Conservation (phyloP, 1,284 basidiomycete genomes). For the Kalmanozyma brasiliensis region DNA sequence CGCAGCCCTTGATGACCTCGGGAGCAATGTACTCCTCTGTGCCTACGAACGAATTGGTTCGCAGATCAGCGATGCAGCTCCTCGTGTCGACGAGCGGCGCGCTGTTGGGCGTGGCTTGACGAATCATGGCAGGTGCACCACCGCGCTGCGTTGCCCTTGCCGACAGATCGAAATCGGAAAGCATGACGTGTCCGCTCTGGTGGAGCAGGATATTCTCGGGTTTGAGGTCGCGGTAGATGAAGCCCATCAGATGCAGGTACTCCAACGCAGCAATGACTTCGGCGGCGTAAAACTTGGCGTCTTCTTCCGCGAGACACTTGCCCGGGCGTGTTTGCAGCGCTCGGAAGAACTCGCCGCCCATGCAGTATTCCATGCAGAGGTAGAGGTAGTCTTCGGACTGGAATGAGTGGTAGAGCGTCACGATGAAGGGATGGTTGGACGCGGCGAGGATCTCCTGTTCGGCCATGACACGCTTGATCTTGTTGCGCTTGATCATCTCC, state of each 20-base stretch:
- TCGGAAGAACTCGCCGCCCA: slow-evolving; percentile 99
- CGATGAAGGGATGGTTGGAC: slow-evolving; percentile 67
- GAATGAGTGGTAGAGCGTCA: slow-evolving; percentile 67
- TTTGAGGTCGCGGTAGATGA: slow-evolving; percentile 98
- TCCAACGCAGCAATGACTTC: slow-evolving; percentile 97
- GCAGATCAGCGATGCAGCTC: slow-evolving; percentile 95
- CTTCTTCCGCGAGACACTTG: slow-evolving; percentile 94
- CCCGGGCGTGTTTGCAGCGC: slow-evolving; percentile 83
- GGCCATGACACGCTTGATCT: slow-evolving; percentile 67
- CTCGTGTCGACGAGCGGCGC: slow-evolving; percentile 94
- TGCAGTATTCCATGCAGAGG: slow-evolving; percentile 78
- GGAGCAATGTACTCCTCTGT: slow-evolving; percentile 99
- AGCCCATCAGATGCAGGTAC: slow-evolving; percentile 98
- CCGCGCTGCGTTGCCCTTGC: slow-evolving; percentile 83
- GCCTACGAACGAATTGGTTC: slow-evolving; percentile 98
- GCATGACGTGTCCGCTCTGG: slow-evolving; percentile 99
- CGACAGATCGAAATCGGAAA: slow-evolving; percentile 98
- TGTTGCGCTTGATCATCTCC: slow-evolving; percentile 68
- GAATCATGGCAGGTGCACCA: slow-evolving; percentile 88
- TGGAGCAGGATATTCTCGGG: slow-evolving; percentile 98
- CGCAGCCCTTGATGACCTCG: slow-evolving; percentile 96
- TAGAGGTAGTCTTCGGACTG: slow-evolving; percentile 67
- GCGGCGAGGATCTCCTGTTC: slow-evolving; percentile 65
- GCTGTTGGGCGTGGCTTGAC: slow-evolving; percentile 86
- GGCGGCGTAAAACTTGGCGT: slow-evolving; percentile 95